Evolutionary conservation across 1,284 basidiomycete genomes (phyloP), one percentile per base, ranked within the genome.

Genomic region (Paramarasmius palmivorus): DNA sequence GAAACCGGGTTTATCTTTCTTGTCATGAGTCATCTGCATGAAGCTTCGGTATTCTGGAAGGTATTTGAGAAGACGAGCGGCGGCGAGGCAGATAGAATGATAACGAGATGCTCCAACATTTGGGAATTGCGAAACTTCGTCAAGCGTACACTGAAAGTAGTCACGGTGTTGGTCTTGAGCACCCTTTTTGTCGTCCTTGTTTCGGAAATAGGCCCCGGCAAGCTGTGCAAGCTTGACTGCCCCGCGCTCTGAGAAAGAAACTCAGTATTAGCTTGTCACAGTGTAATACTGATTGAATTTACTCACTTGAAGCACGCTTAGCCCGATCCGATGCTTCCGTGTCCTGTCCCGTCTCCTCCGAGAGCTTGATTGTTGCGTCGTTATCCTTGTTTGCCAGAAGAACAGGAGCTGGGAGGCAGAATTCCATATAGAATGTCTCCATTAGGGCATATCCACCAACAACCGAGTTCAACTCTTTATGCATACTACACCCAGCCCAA

Each of bases 141-240:
- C 39, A 12, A 25, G 17, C 5, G 20, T 9, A 17, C n/a, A 1
- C 15, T 54, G 14, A 23, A 32, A 54, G 19, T 36, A 49, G 25
- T 42, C 14, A 25, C 34, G 10, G 7, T 36, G n/a, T 9, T 46
- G 42, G 17, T 46, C 42, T 25, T 53, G 29, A 5, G 29, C n/a
- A 12, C 51, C 42, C 29, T 47, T 46, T n/a, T 53, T 47, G 34
- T 47, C 42, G 22, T 53, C 51, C 23, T 54, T 50, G 25, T 50
- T 25, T 2, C 29, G 1, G 36, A 54, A 45, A 15, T 32, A 17
- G 3, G 49, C 40, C 36, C 53, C 17, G 8, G 47, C 25, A 17
- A 50, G 41, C 15, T 44, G 17, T 19, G 12, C 37, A 8, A 46
- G 14, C 35, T 46, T 46, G 9, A 51, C 23, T 4, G 17, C 38